Percentiles rank a stretch among this genome's conserved stretches.
Conservation (phyloP, 2,329 filamentous ascomycete genomes). For the Fusarium denticulatum region DNA sequence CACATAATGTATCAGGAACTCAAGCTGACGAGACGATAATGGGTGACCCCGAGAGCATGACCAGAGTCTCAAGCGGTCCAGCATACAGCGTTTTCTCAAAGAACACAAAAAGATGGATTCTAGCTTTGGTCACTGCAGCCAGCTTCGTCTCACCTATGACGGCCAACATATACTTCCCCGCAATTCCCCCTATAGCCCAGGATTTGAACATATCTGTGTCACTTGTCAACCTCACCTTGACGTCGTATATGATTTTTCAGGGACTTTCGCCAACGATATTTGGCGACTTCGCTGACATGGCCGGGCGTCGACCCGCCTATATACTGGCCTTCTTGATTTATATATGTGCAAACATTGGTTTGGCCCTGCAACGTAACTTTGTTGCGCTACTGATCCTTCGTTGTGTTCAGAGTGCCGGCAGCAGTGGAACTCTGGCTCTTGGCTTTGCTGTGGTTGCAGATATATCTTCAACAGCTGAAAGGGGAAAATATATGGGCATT, state of each 20-base stretch:
- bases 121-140: conserved; percentile 61
- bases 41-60: conserved; percentile 32
- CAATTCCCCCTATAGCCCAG: conserved; percentile 52
- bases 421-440: conserved; percentile 75
- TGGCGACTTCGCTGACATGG: conserved; percentile 69
- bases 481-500: conserved; percentile 78
- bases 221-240: conserved; percentile 61
- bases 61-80: conserved; percentile 35
- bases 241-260: conserved; percentile 72
- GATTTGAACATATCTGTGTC: conserved; percentile 52
- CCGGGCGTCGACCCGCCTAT: conserved; percentile 70
- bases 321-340: conserved; percentile 67
- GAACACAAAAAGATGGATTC: conserved; percentile 61
- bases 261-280: conserved; percentile 69
- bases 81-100: conserved; percentile 46
- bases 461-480: conserved; percentile 72
- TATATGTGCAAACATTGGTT: conserved; percentile 66
- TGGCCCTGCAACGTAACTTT: conserved; percentile 67
- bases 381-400: conserved; percentile 68
- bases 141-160: conserved; percentile 68
- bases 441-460: conserved; percentile 78
- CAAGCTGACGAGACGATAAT: conserved; percentile 17
- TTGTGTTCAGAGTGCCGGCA: conserved; percentile 71
- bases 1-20: neutral
- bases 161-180: conserved; percentile 66